Evolutionary conservation across 352 stramenopile genomes (phyloP).

Genomic region (Pythium apleroticum): DNA sequence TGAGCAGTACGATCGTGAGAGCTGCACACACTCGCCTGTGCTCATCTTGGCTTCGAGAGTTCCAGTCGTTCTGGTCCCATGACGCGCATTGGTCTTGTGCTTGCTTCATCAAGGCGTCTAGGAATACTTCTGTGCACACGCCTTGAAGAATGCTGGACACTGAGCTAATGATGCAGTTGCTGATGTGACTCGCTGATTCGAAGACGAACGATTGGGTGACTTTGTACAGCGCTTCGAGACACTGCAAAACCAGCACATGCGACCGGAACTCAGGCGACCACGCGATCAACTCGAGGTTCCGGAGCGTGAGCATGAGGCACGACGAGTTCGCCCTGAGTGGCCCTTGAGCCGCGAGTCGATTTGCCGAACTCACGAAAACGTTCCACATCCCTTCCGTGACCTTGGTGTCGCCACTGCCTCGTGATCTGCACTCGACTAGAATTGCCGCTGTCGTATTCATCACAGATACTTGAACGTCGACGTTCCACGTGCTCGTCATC

Average conservation of each 20-base stretch:
- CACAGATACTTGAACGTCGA: not conserved
- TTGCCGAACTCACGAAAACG: not conserved
- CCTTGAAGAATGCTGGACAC: slow-evolving; percentile 1
- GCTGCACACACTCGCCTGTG: not conserved
- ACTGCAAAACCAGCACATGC: not conserved
- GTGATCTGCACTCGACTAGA: not conserved
- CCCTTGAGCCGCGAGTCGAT: slow-evolving; percentile 9
- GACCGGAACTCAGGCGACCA: slow-evolving; percentile 3
- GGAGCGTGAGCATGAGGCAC: slow-evolving; percentile 6
- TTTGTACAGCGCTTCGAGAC: not conserved
- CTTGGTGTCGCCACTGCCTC: not conserved
- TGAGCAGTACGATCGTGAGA: not conserved
- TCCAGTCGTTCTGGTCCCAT: not conserved
- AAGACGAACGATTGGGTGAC: not conserved
- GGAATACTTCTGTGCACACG: not conserved
- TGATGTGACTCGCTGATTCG: not conserved
- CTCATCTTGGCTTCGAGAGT: not conserved
- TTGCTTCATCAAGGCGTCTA: not conserved
- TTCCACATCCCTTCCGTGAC: not conserved
- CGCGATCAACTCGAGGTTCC: slow-evolving; percentile 5
- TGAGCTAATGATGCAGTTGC: not conserved
- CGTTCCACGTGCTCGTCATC: not conserved
- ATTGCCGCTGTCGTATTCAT: not conserved
- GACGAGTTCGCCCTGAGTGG: not conserved
- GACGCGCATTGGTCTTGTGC: not conserved